phyloP scores from a whole-genome alignment of 148 eudicot genomes.

The Camellia granthamiana region DNA sequence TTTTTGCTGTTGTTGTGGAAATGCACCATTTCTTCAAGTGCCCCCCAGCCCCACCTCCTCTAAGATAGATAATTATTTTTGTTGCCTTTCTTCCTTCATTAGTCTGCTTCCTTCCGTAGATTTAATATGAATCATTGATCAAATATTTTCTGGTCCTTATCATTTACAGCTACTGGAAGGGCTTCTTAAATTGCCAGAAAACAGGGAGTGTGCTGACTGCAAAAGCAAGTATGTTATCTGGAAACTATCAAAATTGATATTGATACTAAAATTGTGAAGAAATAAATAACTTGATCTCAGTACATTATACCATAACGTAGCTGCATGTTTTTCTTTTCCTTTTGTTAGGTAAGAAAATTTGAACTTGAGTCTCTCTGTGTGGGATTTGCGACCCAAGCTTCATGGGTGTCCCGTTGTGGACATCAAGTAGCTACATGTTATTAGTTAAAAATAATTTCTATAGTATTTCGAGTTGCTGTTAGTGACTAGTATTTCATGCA shows the following conservation, averaged over 20 bases:
- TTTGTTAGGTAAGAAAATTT: no score
- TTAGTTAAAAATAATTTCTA: constrained; percentile 1
- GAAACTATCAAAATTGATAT: not conserved
- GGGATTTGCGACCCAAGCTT: no score
- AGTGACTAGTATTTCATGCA: constrained; percentile 29
- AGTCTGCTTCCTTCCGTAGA: not conserved
- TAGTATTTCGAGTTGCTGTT: constrained; percentile 5
- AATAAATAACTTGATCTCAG: not conserved
- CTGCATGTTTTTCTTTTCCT: no score
- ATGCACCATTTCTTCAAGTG: not conserved
- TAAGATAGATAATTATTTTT: not conserved
- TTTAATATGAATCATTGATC: constrained; percentile 6
- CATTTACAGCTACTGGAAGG: constrained; percentile 79
- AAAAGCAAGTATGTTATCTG: constrained; percentile 71
- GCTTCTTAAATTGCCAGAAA: constrained; percentile 91
- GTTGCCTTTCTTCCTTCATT: constrained; percentile 5
- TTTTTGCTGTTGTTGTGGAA: no score
- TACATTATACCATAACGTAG: not conserved
- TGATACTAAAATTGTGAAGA: not conserved
- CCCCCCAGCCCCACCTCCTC: not conserved
- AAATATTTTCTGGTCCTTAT: not conserved
- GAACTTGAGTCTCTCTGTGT: no score
- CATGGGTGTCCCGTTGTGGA: no score
- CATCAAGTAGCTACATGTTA: not conserved
- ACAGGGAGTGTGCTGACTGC: constrained; percentile 98